These are phyloP conservation scores for Fusarium newnesense DNA, from an alignment of 2,329 filamentous ascomycete species.

Conservation along the genomic window DNA sequence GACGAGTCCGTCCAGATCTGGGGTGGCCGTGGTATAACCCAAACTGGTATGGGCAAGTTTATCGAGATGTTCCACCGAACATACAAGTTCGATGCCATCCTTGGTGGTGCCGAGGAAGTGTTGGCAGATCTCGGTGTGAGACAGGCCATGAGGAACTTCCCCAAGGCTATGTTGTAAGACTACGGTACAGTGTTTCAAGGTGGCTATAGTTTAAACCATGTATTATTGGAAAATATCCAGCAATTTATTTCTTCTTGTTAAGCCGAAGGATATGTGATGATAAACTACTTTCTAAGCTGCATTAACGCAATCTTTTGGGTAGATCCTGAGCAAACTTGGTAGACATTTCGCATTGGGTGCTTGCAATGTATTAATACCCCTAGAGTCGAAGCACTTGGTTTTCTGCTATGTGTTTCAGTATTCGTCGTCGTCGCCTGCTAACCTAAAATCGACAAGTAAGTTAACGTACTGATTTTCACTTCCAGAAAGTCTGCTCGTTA, in stretches of 20 bases:
- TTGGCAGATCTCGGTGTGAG: conserved; percentile 83
- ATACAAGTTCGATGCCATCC: conserved; percentile 82
- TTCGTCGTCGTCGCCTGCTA: neutral
- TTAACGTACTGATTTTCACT: neutral
- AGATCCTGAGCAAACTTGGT: neutral
- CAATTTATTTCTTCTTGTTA: neutral
- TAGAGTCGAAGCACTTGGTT: neutral
- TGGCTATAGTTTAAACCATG: neutral
- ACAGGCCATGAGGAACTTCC: conserved; percentile 86
- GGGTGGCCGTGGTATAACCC: conserved; percentile 82
- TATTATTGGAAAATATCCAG: neutral
- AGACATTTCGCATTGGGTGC: too few relatives aligned
- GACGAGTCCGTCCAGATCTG: conserved; percentile 89
- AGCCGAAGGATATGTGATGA: neutral
- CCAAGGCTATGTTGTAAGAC: conserved; percentile 79
- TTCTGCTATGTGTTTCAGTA: neutral
- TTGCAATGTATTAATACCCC: neutral
- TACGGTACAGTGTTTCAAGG: neutral
- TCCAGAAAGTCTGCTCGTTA: too few relatives aligned
- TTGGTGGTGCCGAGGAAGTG: conserved; percentile 87
- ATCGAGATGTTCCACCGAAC: conserved; percentile 88
- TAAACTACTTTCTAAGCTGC: neutral
- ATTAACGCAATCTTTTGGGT: neutral
- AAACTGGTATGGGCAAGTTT: conserved; percentile 83
- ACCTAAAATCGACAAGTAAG: neutral